phyloP scores from a whole-genome alignment of 2,329 filamentous ascomycete genomes.

The Cytospora leucostoma region DNA sequence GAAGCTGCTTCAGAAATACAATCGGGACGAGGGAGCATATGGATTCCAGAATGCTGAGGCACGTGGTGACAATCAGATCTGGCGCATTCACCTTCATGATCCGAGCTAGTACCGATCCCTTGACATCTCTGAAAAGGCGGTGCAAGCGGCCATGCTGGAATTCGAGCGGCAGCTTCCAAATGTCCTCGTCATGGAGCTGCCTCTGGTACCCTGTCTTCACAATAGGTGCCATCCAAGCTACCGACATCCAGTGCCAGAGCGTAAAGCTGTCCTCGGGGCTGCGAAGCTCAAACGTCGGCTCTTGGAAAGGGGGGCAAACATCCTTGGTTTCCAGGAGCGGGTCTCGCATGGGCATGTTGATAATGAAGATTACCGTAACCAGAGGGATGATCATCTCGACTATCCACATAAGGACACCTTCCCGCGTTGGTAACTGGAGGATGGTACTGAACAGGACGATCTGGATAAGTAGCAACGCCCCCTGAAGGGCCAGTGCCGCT shows the following conservation, averaged over 20 bases:
- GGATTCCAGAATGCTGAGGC: slow-evolving; percentile 65
- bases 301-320: slow-evolving; percentile 60
- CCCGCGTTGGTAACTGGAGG: slow-evolving; percentile 35
- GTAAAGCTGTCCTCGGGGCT: slow-evolving; percentile 78
- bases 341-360: slow-evolving; percentile 71
- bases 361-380: slow-evolving; percentile 52
- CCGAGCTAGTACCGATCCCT: slow-evolving; percentile 70
- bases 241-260: slow-evolving; percentile 81
- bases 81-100: slow-evolving; percentile 76
- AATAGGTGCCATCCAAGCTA: slow-evolving; percentile 79
- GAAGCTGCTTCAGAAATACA: slow-evolving; percentile 70
- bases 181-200: slow-evolving; percentile 74
- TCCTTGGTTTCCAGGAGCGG: slow-evolving; percentile 52
- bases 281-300: slow-evolving; percentile 62
- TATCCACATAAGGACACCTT: slow-evolving; percentile 30
- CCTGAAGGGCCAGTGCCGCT: slow-evolving; percentile 72
- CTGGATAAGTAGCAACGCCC: slow-evolving; percentile 38
- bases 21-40: slow-evolving; percentile 59
- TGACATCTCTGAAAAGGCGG: slow-evolving; percentile 69
- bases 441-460: slow-evolving; percentile 37
- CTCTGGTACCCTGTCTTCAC: slow-evolving; percentile 64
- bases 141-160: slow-evolving; percentile 81
- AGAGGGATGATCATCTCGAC: slow-evolving; percentile 45
- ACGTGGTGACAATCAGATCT: slow-evolving; percentile 70
- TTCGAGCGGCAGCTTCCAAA: slow-evolving; percentile 78